A percentile compares a stretch with the other conserved stretches of the same genome.
Conservation (phyloP, 164 flowering plant genomes). For the Warburgia ugandensis region DNA sequence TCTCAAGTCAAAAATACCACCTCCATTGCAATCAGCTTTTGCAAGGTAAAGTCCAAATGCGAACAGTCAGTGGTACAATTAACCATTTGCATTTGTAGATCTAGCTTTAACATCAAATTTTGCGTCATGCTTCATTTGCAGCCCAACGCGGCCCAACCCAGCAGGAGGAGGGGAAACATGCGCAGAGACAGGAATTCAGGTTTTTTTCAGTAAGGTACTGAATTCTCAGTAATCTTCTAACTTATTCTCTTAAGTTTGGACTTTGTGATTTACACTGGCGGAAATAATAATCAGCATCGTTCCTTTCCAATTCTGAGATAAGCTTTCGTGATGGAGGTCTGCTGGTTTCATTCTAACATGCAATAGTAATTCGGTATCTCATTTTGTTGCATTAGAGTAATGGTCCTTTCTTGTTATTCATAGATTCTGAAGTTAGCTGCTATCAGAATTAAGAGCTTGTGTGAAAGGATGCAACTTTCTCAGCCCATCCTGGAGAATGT, state of each 20-base stretch:
- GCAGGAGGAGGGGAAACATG: slow-evolving; percentile 98
- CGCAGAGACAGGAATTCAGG: slow-evolving; percentile 87
- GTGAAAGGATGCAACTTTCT: slow-evolving; percentile 77
- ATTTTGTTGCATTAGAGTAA: no score
- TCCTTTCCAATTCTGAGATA: no score
- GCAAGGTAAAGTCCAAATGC: slow-evolving; percentile 94
- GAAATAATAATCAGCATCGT: no score
- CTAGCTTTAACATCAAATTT: background rate
- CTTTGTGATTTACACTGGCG: no score
- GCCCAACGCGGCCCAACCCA: slow-evolving; percentile 85
- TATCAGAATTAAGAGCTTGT: slow-evolving; percentile 93
- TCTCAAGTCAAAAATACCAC: slow-evolving; percentile 57
- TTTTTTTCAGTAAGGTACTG: slow-evolving; percentile 85
- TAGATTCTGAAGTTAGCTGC: slow-evolving; percentile 91
- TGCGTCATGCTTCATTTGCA: slow-evolving; percentile 20
- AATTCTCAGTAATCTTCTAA: background rate
- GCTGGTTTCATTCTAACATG: no score
- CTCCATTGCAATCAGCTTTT: slow-evolving; percentile 75
- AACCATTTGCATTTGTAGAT: background rate
- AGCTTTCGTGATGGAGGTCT: no score
- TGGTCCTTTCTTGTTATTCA: background rate
- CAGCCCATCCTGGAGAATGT: slow-evolving; percentile 75
- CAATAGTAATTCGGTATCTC: no score
- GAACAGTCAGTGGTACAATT: no score
- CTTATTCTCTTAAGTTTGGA: background rate